These are phyloP conservation scores for Pouteria glomerata DNA, from an alignment of 148 eudicot genomes.

Conservation along the genomic window DNA sequence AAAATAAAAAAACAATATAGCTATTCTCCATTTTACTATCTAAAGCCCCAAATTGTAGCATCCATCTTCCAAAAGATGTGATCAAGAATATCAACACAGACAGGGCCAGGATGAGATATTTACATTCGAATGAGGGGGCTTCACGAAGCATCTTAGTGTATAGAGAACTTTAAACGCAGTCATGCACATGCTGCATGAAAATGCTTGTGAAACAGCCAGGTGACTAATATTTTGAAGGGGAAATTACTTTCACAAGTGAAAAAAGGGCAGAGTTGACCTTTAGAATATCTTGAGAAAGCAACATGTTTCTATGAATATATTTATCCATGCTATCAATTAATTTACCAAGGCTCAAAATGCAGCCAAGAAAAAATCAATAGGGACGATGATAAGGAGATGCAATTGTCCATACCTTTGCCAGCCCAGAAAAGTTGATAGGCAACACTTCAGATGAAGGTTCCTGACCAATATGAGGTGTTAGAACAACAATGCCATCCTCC, in stretches of 20 bases:
- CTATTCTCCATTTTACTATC: background rate
- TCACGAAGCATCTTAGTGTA: background rate
- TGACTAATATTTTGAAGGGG: background rate
- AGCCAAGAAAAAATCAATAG: background rate
- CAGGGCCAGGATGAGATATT: background rate
- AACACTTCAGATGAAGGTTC: slow-evolving; percentile 55
- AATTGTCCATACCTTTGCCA: slow-evolving; percentile 40
- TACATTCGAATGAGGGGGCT: background rate
- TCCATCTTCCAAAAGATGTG: background rate
- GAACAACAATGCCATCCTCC: slow-evolving; percentile 47
- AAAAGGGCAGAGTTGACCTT: background rate
- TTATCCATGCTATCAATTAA: background rate
- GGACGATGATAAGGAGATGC: background rate
- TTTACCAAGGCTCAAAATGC: background rate
- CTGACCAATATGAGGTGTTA: slow-evolving; percentile 48
- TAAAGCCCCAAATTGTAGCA: background rate
- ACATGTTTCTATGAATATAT: background rate
- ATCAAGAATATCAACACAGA: background rate
- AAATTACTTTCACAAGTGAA: background rate
- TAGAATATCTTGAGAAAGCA: background rate
- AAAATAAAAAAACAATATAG: background rate
- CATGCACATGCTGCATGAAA: background rate
- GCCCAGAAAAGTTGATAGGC: slow-evolving; percentile 63
- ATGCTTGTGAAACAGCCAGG: background rate
- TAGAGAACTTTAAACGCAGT: background rate